phyloP scores from a whole-genome alignment of 2,329 filamentous ascomycete genomes.

The Colletotrichum sp. region DNA sequence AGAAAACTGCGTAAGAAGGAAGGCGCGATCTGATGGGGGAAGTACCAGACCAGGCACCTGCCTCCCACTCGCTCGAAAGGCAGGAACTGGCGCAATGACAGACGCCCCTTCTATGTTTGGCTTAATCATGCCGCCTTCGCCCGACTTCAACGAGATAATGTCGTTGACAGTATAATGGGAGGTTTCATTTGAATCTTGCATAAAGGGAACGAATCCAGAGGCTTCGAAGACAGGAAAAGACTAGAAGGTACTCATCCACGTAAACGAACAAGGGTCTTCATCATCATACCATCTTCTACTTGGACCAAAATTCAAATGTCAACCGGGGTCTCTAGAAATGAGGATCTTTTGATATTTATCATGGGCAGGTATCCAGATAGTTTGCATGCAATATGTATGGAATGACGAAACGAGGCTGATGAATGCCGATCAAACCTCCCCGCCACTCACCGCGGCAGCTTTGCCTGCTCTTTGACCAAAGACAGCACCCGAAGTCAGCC shows the following conservation, averaged over 20 bases:
- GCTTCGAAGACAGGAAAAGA: too few species aligned
- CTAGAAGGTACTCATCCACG: too few species aligned
- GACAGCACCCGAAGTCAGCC: conserved; percentile 64
- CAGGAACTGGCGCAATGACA: background rate
- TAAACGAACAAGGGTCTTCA: fast-evolving
- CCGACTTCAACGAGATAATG: too few species aligned
- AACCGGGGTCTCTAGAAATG: fast-evolving
- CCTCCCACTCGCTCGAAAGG: background rate
- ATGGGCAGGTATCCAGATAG: fast-evolving
- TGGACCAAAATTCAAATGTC: background rate
- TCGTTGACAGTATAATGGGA: too few species aligned
- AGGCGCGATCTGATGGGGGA: background rate
- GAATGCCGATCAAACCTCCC: background rate
- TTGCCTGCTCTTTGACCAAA: conserved; percentile 48
- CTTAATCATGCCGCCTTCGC: background rate
- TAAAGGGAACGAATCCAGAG: fast-evolving
- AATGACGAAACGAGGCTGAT: background rate
- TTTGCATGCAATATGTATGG: background rate
- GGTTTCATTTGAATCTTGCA: background rate
- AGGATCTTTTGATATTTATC: fast-evolving
- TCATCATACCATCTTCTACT: too few species aligned
- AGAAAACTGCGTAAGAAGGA: background rate
- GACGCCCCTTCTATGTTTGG: background rate
- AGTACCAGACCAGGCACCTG: background rate
- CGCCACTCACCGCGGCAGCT: background rate